Conservation (phyloP, 441 rosid species). For the Aleurites moluccanus region DNA sequence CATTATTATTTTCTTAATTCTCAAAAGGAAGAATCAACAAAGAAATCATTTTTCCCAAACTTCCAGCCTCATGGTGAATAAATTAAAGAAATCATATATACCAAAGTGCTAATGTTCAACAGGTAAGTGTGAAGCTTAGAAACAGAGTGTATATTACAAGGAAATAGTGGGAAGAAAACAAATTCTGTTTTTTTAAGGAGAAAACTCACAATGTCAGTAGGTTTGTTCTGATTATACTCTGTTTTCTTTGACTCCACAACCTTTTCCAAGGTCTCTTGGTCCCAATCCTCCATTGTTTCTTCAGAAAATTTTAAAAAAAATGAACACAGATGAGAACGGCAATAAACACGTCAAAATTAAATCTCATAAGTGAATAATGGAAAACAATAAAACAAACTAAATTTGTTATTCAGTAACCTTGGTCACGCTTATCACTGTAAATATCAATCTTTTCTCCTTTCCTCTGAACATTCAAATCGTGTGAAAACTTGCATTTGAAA, state of each 20-base stretch:
- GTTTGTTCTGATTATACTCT: conserved; percentile 84
- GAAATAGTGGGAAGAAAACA: neutral
- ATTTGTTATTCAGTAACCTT: conserved; percentile 38
- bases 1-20: neutral
- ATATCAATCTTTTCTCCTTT: conserved; percentile 92
- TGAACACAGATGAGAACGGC: neutral
- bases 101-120: neutral
- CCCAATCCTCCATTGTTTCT: conserved; percentile 96
- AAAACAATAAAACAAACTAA: neutral
- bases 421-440: conserved; percentile 81
- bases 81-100: neutral
- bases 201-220: conserved; percentile 80
- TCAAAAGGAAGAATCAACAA: neutral
- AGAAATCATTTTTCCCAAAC: neutral
- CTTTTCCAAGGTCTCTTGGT: conserved; percentile 90
- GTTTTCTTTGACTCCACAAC: conserved; percentile 82
- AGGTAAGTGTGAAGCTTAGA: neutral
- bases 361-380: neutral
- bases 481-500: conserved; percentile 95
- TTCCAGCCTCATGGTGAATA: neutral
- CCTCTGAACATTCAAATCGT: conserved; percentile 87
- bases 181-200: neutral
- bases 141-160: neutral
- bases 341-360: conserved; percentile 1
- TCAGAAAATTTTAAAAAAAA: neutral